A percentile compares a stretch with the other conserved stretches of the same genome.
Conservation (phyloP, 345 rosid species). For the Arabis alpina region DNA sequence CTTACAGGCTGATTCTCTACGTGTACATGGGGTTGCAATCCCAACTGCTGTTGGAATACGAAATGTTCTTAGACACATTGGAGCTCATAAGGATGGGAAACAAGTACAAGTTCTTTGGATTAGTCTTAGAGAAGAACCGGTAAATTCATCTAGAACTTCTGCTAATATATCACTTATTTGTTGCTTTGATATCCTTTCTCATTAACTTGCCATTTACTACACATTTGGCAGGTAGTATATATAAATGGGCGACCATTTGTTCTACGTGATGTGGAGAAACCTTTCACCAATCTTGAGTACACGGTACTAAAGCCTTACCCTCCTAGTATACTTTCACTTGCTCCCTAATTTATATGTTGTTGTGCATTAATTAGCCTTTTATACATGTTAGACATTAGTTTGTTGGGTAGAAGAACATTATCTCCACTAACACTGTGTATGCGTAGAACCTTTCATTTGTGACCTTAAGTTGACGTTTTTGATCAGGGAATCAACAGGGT, state of each 20-base stretch:
- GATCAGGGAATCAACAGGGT: conserved; percentile 85
- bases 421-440: background rate
- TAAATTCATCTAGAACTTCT: conserved; percentile 38
- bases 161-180: background rate
- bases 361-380: conserved; percentile 10
- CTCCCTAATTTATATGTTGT: background rate
- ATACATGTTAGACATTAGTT: background rate
- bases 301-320: conserved; percentile 57
- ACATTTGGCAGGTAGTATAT: conserved; percentile 77
- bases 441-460: conserved; percentile 19
- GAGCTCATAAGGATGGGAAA: conserved; percentile 67
- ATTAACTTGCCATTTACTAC: conserved; percentile 6
- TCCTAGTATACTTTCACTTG: background rate
- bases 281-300: conserved; percentile 96
- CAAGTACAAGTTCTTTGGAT: conserved; percentile 80
- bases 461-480: conserved; percentile 26
- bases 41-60: conserved; percentile 84
- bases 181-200: conserved; percentile 1
- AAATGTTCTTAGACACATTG: conserved; percentile 84
- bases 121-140: conserved; percentile 97
- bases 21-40: conserved; percentile 93
- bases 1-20: conserved; percentile 73
- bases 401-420: background rate
- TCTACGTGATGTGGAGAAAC: conserved; percentile 93
- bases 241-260: conserved; percentile 96